A percentile compares a stretch with the other conserved stretches of the same genome.
phyloP scores from a whole-genome alignment of 164 flowering plant species.

The Kalanchoe fedtschenkoi region DNA sequence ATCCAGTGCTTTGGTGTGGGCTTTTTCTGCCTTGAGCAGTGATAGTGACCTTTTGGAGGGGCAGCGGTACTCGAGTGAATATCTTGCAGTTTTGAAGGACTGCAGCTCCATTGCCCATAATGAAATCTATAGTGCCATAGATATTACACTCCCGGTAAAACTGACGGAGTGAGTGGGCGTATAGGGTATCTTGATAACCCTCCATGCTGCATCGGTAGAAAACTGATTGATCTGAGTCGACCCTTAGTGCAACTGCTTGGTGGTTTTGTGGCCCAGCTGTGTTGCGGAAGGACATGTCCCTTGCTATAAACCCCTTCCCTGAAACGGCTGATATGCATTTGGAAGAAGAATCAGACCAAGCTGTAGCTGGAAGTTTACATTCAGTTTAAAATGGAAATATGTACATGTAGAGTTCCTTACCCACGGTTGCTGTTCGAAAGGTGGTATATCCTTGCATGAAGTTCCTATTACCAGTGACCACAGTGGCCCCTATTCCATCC shows the following conservation, averaged over 20 bases:
- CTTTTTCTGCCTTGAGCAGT: conserved; percentile 83
- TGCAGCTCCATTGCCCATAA: conserved; percentile 86
- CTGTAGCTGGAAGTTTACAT: no score
- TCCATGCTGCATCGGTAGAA: conserved; percentile 84
- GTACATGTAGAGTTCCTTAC: conserved; percentile 21
- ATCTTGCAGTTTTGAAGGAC: conserved; percentile 77
- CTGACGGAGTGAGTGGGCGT: conserved; percentile 83
- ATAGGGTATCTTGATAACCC: conserved; percentile 85
- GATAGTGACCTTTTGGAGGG: conserved; percentile 71
- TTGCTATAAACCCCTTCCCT: conserved; percentile 78
- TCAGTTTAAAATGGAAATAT: neutral
- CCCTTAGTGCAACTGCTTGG: conserved; percentile 82
- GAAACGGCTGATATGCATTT: conserved; percentile 43
- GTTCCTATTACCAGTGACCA: conserved; percentile 53
- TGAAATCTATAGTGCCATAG: conserved; percentile 83
- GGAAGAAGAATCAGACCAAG: neutral
- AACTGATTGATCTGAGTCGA: conserved; percentile 78
- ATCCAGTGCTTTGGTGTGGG: conserved; percentile 77
- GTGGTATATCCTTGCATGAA: conserved; percentile 91
- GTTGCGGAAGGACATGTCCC: conserved; percentile 78
- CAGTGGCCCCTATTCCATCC: conserved; percentile 66
- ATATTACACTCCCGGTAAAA: conserved; percentile 79
- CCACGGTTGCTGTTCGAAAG: conserved; percentile 73
- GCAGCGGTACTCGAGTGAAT: conserved; percentile 57
- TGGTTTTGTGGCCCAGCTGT: conserved; percentile 69